These are phyloP conservation scores for Auricularia heimuer DNA, from an alignment of 768 basidiomycete species.

Conservation along the genomic window DNA sequence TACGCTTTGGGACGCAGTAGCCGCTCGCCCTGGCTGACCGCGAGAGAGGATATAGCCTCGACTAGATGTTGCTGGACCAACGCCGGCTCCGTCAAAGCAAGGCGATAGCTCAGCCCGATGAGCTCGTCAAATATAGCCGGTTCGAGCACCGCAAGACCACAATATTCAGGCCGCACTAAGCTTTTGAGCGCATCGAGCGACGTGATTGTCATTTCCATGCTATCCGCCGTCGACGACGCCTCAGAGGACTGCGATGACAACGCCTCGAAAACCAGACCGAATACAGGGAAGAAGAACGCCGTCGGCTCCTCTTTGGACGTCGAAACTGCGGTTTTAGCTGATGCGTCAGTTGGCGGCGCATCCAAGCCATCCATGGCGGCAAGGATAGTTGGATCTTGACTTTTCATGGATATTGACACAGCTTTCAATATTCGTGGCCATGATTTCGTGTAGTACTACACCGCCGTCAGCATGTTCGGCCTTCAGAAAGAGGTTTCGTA, in stretches of 20 bases:
- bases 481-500: constrained; percentile 29
- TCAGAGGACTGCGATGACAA: constrained; percentile 59
- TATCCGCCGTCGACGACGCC: constrained; percentile 31
- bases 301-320: constrained; percentile 51
- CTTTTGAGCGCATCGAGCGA: constrained; percentile 68
- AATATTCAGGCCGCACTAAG: constrained; percentile 70
- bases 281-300: constrained; percentile 78
- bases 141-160: constrained; percentile 72
- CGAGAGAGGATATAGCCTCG: constrained; percentile 55
- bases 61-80: constrained; percentile 61
- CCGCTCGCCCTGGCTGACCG: constrained; percentile 25
- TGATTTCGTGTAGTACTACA: constrained; percentile 76
- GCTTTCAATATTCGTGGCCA: constrained; percentile 82
- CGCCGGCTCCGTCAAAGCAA: constrained; percentile 80
- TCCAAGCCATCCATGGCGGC: constrained; percentile 78
- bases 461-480: neutral
- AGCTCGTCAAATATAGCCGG: constrained; percentile 85
- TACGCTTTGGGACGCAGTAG: constrained; percentile 4
- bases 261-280: constrained; percentile 91
- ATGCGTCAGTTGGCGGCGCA: constrained; percentile 17
- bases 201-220: constrained; percentile 43
- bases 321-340: constrained; percentile 4
- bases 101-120: constrained; percentile 74
- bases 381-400: constrained; percentile 53
- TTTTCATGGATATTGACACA: constrained; percentile 69